phyloP scores from a whole-genome alignment of 139 green algal species.

The Coelastrella sp. region DNA sequence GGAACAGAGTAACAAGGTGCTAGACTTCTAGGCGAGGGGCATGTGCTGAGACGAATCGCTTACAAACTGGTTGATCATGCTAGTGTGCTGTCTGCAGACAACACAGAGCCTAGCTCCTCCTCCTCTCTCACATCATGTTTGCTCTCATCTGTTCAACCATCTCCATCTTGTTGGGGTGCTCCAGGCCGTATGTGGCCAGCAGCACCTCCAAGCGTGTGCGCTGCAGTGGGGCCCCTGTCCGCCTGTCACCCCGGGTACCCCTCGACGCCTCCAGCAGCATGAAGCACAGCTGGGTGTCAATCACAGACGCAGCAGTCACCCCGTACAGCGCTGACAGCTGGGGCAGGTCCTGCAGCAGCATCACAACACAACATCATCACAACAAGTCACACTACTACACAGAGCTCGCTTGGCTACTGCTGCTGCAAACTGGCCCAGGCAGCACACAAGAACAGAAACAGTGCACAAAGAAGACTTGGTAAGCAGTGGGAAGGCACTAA shows the following conservation, averaged over 20 bases:
- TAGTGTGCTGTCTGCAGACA: too few relatives aligned
- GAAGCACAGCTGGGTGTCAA: conserved; percentile 12
- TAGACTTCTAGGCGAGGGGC: too few relatives aligned
- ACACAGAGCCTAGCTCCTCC: background rate
- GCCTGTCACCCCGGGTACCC: background rate
- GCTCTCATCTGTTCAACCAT: background rate
- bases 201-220: background rate
- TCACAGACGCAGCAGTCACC: background rate
- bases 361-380: background rate
- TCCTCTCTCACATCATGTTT: background rate
- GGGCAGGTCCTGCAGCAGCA: conserved; percentile 4
- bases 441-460: too few relatives aligned
- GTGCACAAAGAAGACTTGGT: too few relatives aligned
- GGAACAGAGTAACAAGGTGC: too few relatives aligned
- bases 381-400: too few relatives aligned
- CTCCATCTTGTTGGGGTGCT: conserved; percentile 26
- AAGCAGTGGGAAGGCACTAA: background rate
- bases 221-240: background rate
- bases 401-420: too few relatives aligned
- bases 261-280: background rate
- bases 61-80: too few relatives aligned
- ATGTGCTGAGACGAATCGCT: too few relatives aligned
- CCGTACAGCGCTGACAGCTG: background rate
- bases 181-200: background rate
- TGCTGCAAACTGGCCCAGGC: too few relatives aligned